Evolutionary conservation across 352 stramenopile genomes (phyloP), one percentile per base, ranked within the genome.

Genomic region (Globisporangium solare): DNA sequence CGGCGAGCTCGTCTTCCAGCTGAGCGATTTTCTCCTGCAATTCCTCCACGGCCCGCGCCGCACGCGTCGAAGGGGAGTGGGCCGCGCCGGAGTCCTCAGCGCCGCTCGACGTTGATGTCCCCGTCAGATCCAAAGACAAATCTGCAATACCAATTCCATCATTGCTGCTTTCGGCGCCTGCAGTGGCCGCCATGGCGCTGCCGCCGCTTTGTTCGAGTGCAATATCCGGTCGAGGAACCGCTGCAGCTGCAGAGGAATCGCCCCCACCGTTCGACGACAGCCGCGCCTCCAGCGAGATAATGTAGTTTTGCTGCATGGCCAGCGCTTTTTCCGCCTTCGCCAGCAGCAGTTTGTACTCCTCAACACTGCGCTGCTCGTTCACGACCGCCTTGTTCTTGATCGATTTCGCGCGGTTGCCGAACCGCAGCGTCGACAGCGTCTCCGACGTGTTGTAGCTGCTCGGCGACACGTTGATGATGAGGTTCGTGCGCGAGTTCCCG

Each of bases 311-410:
- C 54, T 94, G 86, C 42, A 85, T 84, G 35, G 67, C 74, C 20
- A 96, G 82, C 20, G 81, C 73, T 51, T 91, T 92, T 58, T 97
- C 86, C 0, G 82, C 80, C 32, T 92, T 88, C 31, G 73, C 65
- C 1, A 98, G 66, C 51, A 97, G 59, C 15, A 79, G 56, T 68
- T 95, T 93, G 64, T 97, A 94, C 66, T 97, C 92, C 27, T 93
- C 86, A 17, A 96, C 87, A 56, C 83, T 96, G 41, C 86, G 78
- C 51, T 94, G 77, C 53, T 96, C 83, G 51, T 98, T 98, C 22
- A 98, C 91, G 6, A 96, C 87, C 3, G 93, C 89, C 74, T 97
- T 97, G 70, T 98, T 98, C 73, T 97, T 88, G 63, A 98, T 97
- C 20, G 76, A 88, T 63, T 98, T 98, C n/a, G 94, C 94, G 15